Evolutionary conservation across 441 rosid genomes (phyloP).

Genomic region (Populus tomentosa): DNA sequence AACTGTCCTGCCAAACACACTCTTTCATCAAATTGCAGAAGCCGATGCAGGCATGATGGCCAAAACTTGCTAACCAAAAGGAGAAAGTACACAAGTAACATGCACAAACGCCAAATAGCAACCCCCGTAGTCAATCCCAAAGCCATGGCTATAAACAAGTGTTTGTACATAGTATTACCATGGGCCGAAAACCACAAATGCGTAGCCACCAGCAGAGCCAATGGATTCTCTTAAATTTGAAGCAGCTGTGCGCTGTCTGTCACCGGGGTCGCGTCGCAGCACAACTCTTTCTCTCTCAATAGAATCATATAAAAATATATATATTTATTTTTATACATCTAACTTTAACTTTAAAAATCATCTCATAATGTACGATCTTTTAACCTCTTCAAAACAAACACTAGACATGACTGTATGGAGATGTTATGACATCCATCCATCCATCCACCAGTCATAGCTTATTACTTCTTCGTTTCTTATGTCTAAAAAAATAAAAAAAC

Average conservation of each 20-base stretch:
- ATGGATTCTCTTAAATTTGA: neutral
- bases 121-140: neutral
- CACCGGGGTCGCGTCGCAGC: neutral
- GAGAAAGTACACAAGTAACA: neutral
- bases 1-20: too few species aligned
- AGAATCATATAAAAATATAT: too few species aligned
- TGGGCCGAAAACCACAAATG: conserved; percentile 11
- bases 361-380: too few species aligned
- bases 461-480: too few species aligned
- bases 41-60: neutral
- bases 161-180: neutral
- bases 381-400: too few species aligned
- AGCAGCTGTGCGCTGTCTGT: neutral
- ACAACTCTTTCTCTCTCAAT: neutral
- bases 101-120: neutral
- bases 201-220: conserved; percentile 3
- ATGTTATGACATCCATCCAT: too few species aligned
- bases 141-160: neutral
- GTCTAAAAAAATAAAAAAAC: neutral
- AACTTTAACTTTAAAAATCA: too few species aligned
- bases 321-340: too few species aligned
- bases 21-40: neutral
- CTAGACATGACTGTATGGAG: too few species aligned
- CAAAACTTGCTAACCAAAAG: neutral
- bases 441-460: too few species aligned